These are phyloP conservation scores for Melampsora americana DNA, from an alignment of 1,284 basidiomycete genomes.

Conservation along the genomic window DNA sequence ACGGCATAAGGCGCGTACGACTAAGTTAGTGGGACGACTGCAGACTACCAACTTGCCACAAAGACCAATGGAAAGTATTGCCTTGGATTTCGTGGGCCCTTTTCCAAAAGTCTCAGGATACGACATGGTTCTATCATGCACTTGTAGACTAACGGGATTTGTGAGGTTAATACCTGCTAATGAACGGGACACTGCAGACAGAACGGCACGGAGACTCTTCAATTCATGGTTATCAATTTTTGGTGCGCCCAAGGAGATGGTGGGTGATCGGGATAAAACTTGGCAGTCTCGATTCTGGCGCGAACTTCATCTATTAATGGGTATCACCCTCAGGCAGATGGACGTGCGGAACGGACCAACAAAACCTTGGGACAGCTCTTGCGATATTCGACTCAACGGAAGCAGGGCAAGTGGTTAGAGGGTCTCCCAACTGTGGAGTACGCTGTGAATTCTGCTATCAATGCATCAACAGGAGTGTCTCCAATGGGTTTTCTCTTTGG, in stretches of 20 bases:
- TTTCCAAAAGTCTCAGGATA: neutral
- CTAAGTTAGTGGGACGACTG: neutral
- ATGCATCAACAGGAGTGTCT: neutral
- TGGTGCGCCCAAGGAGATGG: neutral
- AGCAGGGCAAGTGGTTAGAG: neutral
- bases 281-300: conserved; percentile 8
- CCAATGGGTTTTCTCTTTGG: neutral
- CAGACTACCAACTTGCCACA: neutral
- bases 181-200: neutral
- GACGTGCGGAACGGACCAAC: neutral
- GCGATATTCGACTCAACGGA: neutral
- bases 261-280: conserved; percentile 16
- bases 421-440: neutral
- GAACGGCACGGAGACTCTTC: neutral
- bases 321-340: conserved; percentile 4
- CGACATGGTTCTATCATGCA: too few relatives aligned
- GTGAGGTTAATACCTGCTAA: neutral
- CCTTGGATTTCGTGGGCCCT: conserved; percentile 1
- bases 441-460: too few relatives aligned
- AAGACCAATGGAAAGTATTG: neutral
- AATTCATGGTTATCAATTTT: neutral
- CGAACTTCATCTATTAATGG: neutral
- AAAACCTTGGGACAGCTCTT: conserved; percentile 9
- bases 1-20: neutral
- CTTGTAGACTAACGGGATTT: too few relatives aligned